Evolutionary conservation across 2,329 filamentous ascomycete species (phyloP).

Genomic region (Nemania sp.): DNA sequence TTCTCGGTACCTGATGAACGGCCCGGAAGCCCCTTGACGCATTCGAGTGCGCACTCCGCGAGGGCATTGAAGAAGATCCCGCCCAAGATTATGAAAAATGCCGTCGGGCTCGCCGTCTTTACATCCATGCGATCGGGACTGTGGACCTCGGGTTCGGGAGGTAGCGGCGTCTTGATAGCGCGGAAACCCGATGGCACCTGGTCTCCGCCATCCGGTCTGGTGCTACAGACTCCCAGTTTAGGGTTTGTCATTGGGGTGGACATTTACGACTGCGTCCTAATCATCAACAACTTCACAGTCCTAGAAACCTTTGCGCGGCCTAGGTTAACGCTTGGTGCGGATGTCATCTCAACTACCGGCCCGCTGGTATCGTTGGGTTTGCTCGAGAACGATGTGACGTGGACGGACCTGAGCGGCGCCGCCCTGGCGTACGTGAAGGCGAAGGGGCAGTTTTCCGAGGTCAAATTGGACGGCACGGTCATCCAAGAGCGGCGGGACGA

Average conservation of each 20-base stretch:
- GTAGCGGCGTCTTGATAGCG: conserved; percentile 84
- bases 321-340: conserved; percentile 78
- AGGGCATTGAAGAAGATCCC: conserved; percentile 80
- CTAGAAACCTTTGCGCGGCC: conserved; percentile 83
- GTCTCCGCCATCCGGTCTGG: conserved; percentile 88
- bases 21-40: conserved; percentile 39
- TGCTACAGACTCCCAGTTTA: conserved; percentile 85
- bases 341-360: conserved; percentile 76
- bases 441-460: conserved; percentile 58
- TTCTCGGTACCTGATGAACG: conserved; percentile 54
- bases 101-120: conserved; percentile 89
- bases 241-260: conserved; percentile 92
- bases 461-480: conserved; percentile 61
- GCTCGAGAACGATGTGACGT: conserved; percentile 55
- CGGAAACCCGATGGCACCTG: conserved; percentile 84
- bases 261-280: conserved; percentile 92
- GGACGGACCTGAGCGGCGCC: conserved; percentile 58
- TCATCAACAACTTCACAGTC: conserved; percentile 85
- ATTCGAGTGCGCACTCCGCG: conserved; percentile 51
- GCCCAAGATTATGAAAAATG: conserved; percentile 80
- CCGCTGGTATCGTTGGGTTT: conserved; percentile 66
- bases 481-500: conserved; percentile 62
- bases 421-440: conserved; percentile 64
- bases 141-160: conserved; percentile 89
- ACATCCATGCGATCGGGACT: conserved; percentile 93